Evolutionary conservation across 2,329 filamentous ascomycete species (phyloP), one percentile per base, ranked within the genome.

Genomic region (Sordariomycetes sp.): DNA sequence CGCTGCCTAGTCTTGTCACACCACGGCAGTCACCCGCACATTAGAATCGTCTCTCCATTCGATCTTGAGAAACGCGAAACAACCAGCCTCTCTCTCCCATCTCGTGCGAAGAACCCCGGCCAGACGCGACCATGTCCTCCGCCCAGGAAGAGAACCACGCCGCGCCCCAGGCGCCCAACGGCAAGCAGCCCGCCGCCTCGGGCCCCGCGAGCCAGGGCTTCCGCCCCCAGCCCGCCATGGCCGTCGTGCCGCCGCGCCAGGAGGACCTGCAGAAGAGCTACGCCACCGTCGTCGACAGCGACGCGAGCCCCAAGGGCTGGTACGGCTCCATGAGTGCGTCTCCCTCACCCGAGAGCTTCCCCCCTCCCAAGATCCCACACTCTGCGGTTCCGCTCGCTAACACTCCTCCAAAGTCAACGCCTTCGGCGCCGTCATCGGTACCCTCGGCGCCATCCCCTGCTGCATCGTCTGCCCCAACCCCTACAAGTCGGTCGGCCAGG

Each of bases 381-480:
- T 10, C 12, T 43, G 55, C 58, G 18, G 18, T 35, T 48, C 12
- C 50, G 37, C 37, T 48, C 32, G 14, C 25, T 25, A 46, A 46
- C 40, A 46, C n/a, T 14, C 35, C n/a, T 22, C 48, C 63, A 32
- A 32, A 84, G 83, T 95, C 72, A 89, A 93, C 70, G 72, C 76
- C 18, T 75, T 97, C 8, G 94, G 94, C 63, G 70, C 80, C 57
- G 76, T 81, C 65, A 79, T 97, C 58, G 94, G 94, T 65, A 88
- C 84, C 53, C 68, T 89, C 24, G 94, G 94, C 55, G 91, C 94
- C 20, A 80, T 97, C 64, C 94, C 94, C 4, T 96, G 92, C 83
- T 96, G 92, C 71, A 75, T 96, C 69, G 78, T 86, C 74, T 97
- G 89, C 76, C 94, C 94, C 55, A 99, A 99, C 75, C 94, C 93